Evolutionary conservation across 495 filamentous ascomycete genomes (phyloP), one percentile per base, ranked within the genome.

Genomic region (Echria macrotheca): DNA sequence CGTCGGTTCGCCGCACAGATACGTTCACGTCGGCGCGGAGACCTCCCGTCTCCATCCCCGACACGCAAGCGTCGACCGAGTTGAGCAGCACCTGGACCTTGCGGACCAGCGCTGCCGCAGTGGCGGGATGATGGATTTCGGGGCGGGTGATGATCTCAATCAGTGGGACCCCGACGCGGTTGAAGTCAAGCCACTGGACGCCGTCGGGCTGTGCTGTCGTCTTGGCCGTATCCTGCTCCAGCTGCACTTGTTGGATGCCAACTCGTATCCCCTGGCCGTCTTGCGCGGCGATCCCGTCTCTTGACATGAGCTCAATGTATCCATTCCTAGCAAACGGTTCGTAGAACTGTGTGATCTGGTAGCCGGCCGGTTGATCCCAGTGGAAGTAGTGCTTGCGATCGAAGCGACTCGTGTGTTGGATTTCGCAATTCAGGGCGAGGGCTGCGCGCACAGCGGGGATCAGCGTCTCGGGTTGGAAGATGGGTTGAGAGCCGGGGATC

Each of bases 351-450:
- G 93, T 99, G 47, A 99, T 93, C 65, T 99, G 93, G 66, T 97
- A 99, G 0, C 93, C 93, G 0, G 84, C 74, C 5, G 94, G 93
- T 62, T 99, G 93, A 66, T 99, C 93, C 77, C 90, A 91, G 69
- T 96, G 94, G 68, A 96, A 96, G 64, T 99, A 99, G 60, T 99
- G 93, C 64, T 99, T 99, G 41, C 93, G 78, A 67, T 99, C 93
- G 66, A 94, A 99, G 25, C 77, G 77, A 59, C 88, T 94, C 38
- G 76, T 74, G 1, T 66, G 74, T 60, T 90, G 81, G 40, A 96
- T 79, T 0, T 81, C 64, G 67, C 93, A 97, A 37, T 81, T 78
- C 25, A 99, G 72, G 2, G 90, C 90, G 11, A 96, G 63, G 1
- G 91, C 91, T 25, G 93, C 90, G 44, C 93, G 83, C 19, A 99